phyloP scores from a whole-genome alignment of 257 asterid species.

The Avicennia marina region DNA sequence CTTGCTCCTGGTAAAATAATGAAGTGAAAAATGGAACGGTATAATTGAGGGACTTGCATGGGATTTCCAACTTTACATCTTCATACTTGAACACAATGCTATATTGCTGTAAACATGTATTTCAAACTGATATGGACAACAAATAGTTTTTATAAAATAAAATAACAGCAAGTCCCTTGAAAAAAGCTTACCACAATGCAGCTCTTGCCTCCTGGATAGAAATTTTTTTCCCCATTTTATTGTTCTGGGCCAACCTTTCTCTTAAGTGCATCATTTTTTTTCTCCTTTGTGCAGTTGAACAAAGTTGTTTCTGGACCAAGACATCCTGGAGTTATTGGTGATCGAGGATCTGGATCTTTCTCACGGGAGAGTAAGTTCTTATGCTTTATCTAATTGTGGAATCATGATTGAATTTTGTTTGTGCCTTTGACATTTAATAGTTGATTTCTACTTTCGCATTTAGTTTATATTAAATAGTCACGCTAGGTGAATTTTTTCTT shows the following conservation, averaged over 20 bases:
- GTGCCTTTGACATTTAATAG: too few relatives aligned
- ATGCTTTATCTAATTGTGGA: constrained; percentile 3
- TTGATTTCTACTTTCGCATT: too few relatives aligned
- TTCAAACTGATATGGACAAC: too few relatives aligned
- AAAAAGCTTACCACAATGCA: not conserved
- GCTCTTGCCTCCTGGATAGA: not conserved
- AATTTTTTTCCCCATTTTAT: not conserved
- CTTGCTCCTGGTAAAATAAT: not conserved
- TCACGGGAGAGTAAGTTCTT: constrained; percentile 80
- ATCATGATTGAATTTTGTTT: not conserved
- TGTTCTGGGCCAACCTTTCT: not conserved
- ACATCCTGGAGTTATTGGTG: constrained; percentile 91
- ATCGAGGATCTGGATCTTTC: constrained; percentile 89
- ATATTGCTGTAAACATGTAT: too few relatives aligned
- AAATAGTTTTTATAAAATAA: not conserved
- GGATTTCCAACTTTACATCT: not conserved
- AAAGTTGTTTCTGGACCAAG: constrained; percentile 81
- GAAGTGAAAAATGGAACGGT: too few relatives aligned
- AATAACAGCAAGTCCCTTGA: not conserved
- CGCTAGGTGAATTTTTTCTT: too few relatives aligned
- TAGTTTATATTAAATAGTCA: too few relatives aligned
- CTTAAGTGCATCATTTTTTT: not conserved
- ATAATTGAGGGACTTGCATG: too few relatives aligned
- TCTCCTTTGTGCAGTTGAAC: constrained; percentile 56
- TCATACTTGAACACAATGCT: not conserved